A percentile compares a stretch with the other conserved stretches of the same genome.
These are phyloP conservation scores for Citrullus amarus DNA, from an alignment of 306 rosid species.

Conservation along the genomic window DNA sequence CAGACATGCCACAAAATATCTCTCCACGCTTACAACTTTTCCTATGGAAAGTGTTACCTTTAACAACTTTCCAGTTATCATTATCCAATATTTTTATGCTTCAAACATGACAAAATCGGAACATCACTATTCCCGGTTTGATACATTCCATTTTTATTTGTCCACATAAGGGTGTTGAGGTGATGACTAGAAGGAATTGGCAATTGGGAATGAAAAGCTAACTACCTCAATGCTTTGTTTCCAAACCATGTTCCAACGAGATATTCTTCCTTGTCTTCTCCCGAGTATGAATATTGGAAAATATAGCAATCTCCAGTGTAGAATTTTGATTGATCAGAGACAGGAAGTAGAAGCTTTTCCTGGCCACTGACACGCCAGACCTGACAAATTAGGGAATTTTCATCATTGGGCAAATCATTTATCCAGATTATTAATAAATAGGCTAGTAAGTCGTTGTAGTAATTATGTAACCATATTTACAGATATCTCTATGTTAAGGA, in stretches of 20 bases:
- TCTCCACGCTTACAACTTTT: not conserved
- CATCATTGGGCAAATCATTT: conserved; percentile 9
- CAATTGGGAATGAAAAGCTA: conserved; percentile 1
- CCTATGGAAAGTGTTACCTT: not conserved
- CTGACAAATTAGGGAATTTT: conserved; percentile 34
- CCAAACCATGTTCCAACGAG: conserved; percentile 93
- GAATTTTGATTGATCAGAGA: conserved; percentile 79
- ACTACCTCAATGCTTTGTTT: conserved; percentile 75
- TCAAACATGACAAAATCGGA: not conserved
- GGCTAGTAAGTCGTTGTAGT: not conserved
- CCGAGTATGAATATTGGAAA: conserved; percentile 81
- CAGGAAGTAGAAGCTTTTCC: conserved; percentile 65
- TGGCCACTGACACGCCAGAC: conserved; percentile 83
- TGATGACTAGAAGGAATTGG: not conserved
- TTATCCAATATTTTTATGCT: not conserved
- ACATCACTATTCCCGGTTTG: not conserved
- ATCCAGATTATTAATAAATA: too few relatives aligned
- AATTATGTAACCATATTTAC: not conserved
- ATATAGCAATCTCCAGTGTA: conserved; percentile 86
- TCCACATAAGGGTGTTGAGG: not conserved
- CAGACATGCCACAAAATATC: not conserved
- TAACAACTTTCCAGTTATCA: not conserved
- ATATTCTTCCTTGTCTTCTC: conserved; percentile 83
- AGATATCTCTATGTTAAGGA: not conserved
- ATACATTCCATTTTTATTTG: not conserved